Evolutionary conservation across 495 filamentous ascomycete genomes (phyloP).

Genomic region (Xylaria intraflava): DNA sequence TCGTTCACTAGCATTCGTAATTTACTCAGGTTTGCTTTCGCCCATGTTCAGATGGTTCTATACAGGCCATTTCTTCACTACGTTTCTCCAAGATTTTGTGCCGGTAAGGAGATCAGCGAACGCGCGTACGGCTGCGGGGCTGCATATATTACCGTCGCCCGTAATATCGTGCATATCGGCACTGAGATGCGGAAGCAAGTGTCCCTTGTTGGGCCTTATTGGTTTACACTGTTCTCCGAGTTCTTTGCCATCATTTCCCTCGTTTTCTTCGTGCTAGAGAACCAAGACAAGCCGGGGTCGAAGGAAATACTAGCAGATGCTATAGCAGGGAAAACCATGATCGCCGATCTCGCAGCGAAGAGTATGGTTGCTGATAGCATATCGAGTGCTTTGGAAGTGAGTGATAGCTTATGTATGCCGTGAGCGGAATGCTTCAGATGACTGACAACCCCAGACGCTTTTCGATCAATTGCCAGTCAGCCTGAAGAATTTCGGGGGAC

Average conservation of each 20-base stretch:
- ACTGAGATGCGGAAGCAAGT: constrained; percentile 80
- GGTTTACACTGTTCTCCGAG: constrained; percentile 94
- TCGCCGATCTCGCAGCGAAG: constrained; percentile 68
- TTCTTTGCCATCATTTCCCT: constrained; percentile 91
- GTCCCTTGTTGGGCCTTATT: constrained; percentile 82
- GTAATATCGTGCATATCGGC: constrained; percentile 91
- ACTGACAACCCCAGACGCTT: constrained; percentile 45
- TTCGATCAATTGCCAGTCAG: constrained; percentile 76
- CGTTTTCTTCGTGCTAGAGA: constrained; percentile 85
- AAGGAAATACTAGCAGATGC: constrained; percentile 77
- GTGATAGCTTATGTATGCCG: background rate
- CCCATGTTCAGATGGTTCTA: constrained; percentile 89
- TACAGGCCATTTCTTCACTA: constrained; percentile 96
- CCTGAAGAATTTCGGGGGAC: constrained; percentile 43
- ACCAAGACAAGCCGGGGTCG: constrained; percentile 70
- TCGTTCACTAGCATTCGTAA: constrained; percentile 64
- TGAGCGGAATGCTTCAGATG: background rate
- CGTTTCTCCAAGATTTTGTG: constrained; percentile 61
- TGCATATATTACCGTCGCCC: constrained; percentile 83
- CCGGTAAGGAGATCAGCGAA: constrained; percentile 67
- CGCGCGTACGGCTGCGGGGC: constrained; percentile 86
- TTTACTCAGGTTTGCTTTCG: constrained; percentile 77
- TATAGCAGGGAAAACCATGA: constrained; percentile 71
- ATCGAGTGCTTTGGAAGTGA: constrained; percentile 64
- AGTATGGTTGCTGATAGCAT: constrained; percentile 87